Percentiles rank a stretch among this genome's conserved stretches.
Conservation (phyloP, 257 asterid species). For the Datura wrightii region DNA sequence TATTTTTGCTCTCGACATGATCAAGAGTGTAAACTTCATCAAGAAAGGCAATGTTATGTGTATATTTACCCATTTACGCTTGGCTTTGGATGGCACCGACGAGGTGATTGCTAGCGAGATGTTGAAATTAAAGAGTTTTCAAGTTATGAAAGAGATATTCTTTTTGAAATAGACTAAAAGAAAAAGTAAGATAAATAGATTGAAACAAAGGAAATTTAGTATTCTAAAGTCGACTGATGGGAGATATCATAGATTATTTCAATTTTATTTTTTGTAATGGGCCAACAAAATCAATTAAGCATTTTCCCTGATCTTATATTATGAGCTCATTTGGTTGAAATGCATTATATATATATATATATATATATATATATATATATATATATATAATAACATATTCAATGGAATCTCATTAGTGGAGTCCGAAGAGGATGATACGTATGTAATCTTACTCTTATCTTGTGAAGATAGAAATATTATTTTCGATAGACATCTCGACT, state of each 20-base stretch:
- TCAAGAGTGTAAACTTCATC: too few species aligned
- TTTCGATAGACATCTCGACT: not conserved
- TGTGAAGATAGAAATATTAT: not conserved
- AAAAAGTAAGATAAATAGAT: not conserved
- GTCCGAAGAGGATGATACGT: rapidly evolving
- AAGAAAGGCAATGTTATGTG: too few species aligned
- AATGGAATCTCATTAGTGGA: rapidly evolving
- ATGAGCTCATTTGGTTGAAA: not conserved
- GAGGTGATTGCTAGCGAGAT: too few species aligned
- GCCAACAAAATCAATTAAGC: not conserved
- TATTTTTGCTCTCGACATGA: too few species aligned
- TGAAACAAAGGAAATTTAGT: too few species aligned
- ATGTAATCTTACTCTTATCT: not conserved
- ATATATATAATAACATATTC: not conserved
- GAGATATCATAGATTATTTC: not conserved
- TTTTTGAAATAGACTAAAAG: not conserved
- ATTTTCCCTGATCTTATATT: not conserved
- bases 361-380: too few species aligned
- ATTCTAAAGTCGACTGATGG: not conserved
- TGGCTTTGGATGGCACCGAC: too few species aligned
- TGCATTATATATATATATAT: not conserved
- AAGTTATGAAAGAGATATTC: not conserved
- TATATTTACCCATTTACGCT: too few species aligned
- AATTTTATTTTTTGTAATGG: not conserved
- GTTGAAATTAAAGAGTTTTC: too few species aligned